Percentiles rank a stretch among this genome's conserved stretches.
These are phyloP conservation scores for Thuidium tamariscinum DNA, from an alignment of 225 moss, liverwort and hornwort species.

Conservation along the genomic window DNA sequence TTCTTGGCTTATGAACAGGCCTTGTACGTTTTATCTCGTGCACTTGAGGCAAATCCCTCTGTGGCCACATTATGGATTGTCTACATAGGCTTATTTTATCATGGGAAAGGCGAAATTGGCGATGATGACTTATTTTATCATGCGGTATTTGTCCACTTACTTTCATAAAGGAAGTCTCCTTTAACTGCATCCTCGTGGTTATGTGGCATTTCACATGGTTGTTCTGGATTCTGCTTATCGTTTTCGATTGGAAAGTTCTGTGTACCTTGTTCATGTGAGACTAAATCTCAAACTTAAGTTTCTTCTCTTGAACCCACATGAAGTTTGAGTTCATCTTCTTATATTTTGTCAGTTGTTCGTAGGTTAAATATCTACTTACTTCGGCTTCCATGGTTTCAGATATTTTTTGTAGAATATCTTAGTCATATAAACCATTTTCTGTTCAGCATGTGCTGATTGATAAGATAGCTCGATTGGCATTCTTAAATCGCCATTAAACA, in stretches of 20 bases:
- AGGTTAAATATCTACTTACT: background rate
- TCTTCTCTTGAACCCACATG: background rate
- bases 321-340: background rate
- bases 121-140: conserved; percentile 66
- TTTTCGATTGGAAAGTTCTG: background rate
- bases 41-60: conserved; percentile 53
- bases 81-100: conserved; percentile 61
- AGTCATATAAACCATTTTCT: background rate
- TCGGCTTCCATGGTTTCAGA: background rate
- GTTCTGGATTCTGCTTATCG: background rate
- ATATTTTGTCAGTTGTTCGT: background rate
- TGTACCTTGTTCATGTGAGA: background rate
- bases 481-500: background rate
- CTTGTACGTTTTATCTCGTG: conserved; percentile 63
- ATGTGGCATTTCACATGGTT: background rate
- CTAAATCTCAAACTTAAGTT: background rate
- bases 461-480: background rate
- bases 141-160: conserved; percentile 54
- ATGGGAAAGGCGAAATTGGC: conserved; percentile 36
- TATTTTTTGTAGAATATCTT: background rate
- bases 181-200: conserved; percentile 1
- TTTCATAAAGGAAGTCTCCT: conserved; percentile 3
- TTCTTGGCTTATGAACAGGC: conserved; percentile 35
- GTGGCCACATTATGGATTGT: conserved; percentile 58
- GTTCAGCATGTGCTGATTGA: background rate